Conservation (phyloP, 805 yeast genomes). For the Candida silvicultrix region DNA sequence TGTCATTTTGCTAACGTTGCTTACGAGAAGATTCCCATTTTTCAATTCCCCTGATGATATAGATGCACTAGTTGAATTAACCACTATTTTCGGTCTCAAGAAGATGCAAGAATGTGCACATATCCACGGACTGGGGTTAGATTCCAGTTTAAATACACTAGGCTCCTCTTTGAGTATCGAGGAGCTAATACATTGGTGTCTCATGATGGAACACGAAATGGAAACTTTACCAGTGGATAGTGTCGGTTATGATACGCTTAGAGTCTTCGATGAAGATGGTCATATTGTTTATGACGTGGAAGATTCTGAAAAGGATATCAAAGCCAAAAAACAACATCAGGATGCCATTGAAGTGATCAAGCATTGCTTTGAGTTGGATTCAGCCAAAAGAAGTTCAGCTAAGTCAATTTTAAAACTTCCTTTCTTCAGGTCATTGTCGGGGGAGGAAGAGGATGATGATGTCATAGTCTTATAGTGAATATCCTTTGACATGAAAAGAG, state of each 20-base stretch:
- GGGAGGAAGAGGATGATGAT: slow-evolving; percentile 10
- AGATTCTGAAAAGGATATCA: slow-evolving; percentile 3
- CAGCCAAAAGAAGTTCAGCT: slow-evolving; percentile 73
- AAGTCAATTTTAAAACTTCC: slow-evolving; percentile 52
- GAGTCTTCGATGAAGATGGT: slow-evolving; percentile 23
- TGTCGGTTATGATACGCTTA: slow-evolving; percentile 60
- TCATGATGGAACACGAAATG: slow-evolving; percentile 41
- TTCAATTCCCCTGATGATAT: slow-evolving; percentile 92
- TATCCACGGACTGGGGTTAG: slow-evolving; percentile 85
- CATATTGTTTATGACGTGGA: slow-evolving; percentile 1
- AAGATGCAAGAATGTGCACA: slow-evolving; percentile 72
- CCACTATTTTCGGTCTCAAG: slow-evolving; percentile 71
- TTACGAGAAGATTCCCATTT: slow-evolving; percentile 82
- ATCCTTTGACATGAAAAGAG: no score
- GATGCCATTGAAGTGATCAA: slow-evolving; percentile 21
- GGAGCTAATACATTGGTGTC: slow-evolving; percentile 36
- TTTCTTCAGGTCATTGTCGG: slow-evolving; percentile 9
- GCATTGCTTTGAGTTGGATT: slow-evolving; percentile 69
- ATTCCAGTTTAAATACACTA: slow-evolving; percentile 50
- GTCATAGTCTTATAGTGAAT: background rate
- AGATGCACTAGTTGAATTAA: slow-evolving; percentile 83
- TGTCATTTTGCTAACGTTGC: slow-evolving; percentile 66
- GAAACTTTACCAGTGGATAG: slow-evolving; percentile 66
- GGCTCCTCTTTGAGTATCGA: slow-evolving; percentile 20
- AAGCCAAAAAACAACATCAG: slow-evolving; percentile 11